Conservation (phyloP, 495 filamentous ascomycete genomes). For the Xylaria telfairii region DNA sequence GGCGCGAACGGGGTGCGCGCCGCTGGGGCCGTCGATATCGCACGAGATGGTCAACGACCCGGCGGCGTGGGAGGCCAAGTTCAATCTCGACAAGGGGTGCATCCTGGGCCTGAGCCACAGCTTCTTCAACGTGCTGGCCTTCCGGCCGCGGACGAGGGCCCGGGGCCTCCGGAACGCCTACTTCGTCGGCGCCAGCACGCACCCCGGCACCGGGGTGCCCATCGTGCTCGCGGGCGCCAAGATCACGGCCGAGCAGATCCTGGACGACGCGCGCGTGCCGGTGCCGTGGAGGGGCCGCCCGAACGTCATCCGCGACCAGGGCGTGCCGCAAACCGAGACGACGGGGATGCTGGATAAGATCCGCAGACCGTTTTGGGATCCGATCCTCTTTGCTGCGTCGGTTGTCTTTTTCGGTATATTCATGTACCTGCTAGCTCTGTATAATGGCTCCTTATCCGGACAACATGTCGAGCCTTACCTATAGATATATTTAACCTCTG, state of each 20-base stretch:
- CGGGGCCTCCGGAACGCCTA: conserved; percentile 55
- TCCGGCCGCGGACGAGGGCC: conserved; percentile 65
- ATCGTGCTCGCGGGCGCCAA: conserved; percentile 69
- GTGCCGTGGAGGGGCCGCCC: conserved; percentile 48
- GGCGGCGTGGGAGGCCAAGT: conserved; percentile 61
- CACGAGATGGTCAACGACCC: conserved; percentile 69
- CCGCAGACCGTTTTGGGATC: conserved; percentile 24
- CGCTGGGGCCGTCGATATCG: conserved; percentile 54
- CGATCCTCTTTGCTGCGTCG: conserved; percentile 1
- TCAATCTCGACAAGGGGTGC: conserved; percentile 74
- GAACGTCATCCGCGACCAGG: conserved; percentile 27
- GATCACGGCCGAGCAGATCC: conserved; percentile 64
- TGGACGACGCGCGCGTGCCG: conserved; percentile 45
- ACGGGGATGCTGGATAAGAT: conserved; percentile 42
- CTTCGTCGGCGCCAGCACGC: conserved; percentile 73
- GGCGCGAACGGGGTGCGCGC: conserved; percentile 55
- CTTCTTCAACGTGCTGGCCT: conserved; percentile 74
- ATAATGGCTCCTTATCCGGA: background rate
- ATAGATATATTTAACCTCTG: background rate
- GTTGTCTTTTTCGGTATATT: conserved; percentile 18
- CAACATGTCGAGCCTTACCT: background rate
- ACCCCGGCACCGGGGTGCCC: conserved; percentile 76
- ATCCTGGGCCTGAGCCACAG: conserved; percentile 71
- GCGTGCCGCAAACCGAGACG: conserved; percentile 31
- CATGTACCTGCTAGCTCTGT: background rate